A percentile compares a stretch with the other conserved stretches of the same genome.
Evolutionary conservation across 805 yeast genomes (phyloP).

Genomic region (Priceomyces haplophilus): DNA sequence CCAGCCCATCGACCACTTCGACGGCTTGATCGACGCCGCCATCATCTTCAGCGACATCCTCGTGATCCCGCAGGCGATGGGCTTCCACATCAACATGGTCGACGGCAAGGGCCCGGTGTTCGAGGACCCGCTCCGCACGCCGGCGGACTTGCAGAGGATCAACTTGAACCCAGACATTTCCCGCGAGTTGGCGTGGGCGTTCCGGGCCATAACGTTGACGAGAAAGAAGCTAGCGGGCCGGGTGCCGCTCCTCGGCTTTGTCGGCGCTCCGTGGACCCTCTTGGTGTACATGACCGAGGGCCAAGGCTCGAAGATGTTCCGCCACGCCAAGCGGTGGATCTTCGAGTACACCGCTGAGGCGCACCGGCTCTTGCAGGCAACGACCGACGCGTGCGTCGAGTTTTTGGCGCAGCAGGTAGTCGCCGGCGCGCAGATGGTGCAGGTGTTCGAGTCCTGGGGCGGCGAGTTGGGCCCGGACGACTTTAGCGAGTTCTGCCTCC

Average conservation of each 20-base stretch:
- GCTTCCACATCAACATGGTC: constrained; percentile 88
- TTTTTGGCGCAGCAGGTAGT: constrained; percentile 90
- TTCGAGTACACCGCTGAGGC: constrained; percentile 73
- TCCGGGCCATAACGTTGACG: constrained; percentile 89
- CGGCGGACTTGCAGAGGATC: constrained; percentile 60
- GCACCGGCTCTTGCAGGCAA: constrained; percentile 66
- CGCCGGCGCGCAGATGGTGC: constrained; percentile 98
- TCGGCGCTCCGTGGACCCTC: constrained; percentile 98
- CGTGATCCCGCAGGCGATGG: constrained; percentile 98
- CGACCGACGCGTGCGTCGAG: constrained; percentile 86
- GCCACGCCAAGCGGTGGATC: constrained; percentile 90
- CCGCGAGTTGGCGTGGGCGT: constrained; percentile 89
- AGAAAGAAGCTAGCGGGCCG: constrained; percentile 81
- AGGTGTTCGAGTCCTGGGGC: constrained; percentile 97
- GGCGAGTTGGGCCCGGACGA: constrained; percentile 93
- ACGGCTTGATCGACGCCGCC: constrained; percentile 92
- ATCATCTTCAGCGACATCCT: constrained; percentile 93
- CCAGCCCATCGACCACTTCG: constrained; percentile 88
- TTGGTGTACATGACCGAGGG: constrained; percentile 98
- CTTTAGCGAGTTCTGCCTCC: constrained; percentile 83
- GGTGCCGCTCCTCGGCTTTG: constrained; percentile 91
- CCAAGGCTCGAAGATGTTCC: constrained; percentile 87
- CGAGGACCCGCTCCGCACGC: constrained; percentile 78
- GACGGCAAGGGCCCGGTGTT: constrained; percentile 95
- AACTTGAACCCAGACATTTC: constrained; percentile 65